Evolutionary conservation across 2,329 filamentous ascomycete genomes (phyloP).

Genomic region (Chlorencoelia australis): DNA sequence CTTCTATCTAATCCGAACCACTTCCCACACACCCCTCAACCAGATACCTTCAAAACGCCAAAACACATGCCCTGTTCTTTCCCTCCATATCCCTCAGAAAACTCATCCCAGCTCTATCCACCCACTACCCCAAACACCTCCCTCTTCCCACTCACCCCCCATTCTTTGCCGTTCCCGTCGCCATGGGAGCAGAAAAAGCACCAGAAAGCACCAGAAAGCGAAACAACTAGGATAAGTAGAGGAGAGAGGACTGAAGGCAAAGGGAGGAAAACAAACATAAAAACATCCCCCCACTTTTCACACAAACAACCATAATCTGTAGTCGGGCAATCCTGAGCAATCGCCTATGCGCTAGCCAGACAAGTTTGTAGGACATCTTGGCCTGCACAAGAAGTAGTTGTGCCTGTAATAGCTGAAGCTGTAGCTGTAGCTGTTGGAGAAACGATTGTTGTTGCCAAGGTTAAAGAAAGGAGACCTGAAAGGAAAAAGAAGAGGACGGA

Average conservation of each 20-base stretch:
- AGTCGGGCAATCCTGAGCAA: constrained; percentile 25
- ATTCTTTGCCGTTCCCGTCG: neutral
- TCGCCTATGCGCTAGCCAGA: constrained; percentile 28
- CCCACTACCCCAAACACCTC: neutral
- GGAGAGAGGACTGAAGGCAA: constrained; percentile 6
- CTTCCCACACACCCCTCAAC: too few relatives aligned
- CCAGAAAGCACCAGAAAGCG: neutral
- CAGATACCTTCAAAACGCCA: too few relatives aligned
- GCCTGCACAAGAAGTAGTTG: constrained; percentile 24
- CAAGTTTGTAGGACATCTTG: constrained; percentile 31
- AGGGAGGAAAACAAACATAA: constrained; percentile 31
- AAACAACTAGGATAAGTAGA: neutral
- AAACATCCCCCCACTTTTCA: constrained; percentile 40
- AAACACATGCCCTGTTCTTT: too few relatives aligned
- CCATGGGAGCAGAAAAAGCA: neutral
- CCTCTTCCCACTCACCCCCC: too few relatives aligned
- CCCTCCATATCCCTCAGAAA: too few relatives aligned
- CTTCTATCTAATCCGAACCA: too few relatives aligned
- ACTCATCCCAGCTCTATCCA: too few relatives aligned
- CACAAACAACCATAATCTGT: constrained; percentile 42
- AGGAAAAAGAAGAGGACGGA: constrained; percentile 13
- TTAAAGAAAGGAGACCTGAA: constrained; percentile 22
- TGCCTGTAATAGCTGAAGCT: constrained; percentile 1
- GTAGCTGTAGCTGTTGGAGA: constrained; percentile 8
- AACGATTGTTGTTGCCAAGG: constrained; percentile 19